Conservation (phyloP, 2,329 filamentous ascomycete species). For the Hypoxylon sp. region DNA sequence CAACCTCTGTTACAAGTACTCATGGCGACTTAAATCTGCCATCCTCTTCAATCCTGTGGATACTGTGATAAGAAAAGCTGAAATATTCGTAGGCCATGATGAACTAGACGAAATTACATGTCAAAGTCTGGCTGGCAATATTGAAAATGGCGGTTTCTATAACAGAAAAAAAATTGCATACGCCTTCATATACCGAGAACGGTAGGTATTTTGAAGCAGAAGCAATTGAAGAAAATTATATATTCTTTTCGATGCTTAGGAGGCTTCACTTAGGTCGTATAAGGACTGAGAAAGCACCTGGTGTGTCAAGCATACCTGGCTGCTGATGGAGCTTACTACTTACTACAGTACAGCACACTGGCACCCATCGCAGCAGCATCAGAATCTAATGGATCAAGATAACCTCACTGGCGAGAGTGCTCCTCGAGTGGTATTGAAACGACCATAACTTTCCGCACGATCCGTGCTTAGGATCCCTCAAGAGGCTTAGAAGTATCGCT, state of each 20-base stretch:
- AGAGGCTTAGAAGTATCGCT: no score
- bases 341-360: neutral
- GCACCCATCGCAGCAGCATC: neutral
- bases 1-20: neutral
- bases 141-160: neutral
- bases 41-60: neutral
- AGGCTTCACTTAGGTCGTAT: no score
- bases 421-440: no score
- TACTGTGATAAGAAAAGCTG: neutral
- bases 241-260: neutral
- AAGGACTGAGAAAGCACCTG: no score
- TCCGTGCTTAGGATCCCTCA: no score
- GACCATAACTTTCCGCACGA: no score
- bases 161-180: neutral
- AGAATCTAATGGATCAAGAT: neutral
- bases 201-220: conserved; percentile 4
- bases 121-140: neutral
- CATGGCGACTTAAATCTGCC: neutral
- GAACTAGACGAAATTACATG: neutral
- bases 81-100: neutral
- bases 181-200: conserved; percentile 5
- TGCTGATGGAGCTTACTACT: conserved; percentile 4
- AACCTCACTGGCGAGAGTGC: no score
- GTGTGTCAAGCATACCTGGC: conserved; percentile 11
- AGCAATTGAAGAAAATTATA: neutral